phyloP scores from a whole-genome alignment of 2,329 filamentous ascomycete genomes.

The Juglanconis oblonga region DNA sequence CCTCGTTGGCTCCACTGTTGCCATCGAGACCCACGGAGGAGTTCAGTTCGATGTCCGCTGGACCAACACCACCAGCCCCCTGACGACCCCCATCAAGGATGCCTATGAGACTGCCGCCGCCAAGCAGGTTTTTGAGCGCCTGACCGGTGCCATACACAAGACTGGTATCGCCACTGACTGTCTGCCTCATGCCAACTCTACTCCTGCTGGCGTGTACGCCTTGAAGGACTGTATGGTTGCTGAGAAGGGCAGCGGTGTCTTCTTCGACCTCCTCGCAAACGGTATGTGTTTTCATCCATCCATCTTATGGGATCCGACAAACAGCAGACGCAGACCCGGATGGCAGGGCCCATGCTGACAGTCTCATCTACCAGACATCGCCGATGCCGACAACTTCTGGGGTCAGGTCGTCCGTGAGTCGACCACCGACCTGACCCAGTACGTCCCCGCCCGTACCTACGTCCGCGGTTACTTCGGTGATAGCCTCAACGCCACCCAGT shows the following conservation, averaged over 20 bases:
- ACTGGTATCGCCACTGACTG: not conserved
- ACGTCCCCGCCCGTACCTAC: not conserved
- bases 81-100: constrained; percentile 1
- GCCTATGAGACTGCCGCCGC: not conserved
- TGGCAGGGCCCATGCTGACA: too few relatives aligned
- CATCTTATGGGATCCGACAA: too few relatives aligned
- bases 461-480: not conserved
- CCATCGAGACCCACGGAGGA: not conserved
- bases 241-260: not conserved
- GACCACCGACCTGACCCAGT: constrained; percentile 3
- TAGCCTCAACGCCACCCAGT: not conserved
- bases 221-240: constrained; percentile 1
- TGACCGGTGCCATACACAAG: not conserved
- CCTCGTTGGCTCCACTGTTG: not conserved
- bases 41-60: not conserved
- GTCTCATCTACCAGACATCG: constrained; percentile 13
- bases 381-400: constrained; percentile 29
- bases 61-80: not conserved
- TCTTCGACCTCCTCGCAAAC: constrained; percentile 22
- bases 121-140: not conserved
- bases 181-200: not conserved
- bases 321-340: too few relatives aligned
- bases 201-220: not conserved
- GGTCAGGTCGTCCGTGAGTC: constrained; percentile 21
- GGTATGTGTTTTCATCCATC: not conserved